Base-by-base conservation (phyloP, 768 basidiomycete genomes). In the Nidularia sp. region DNA sequence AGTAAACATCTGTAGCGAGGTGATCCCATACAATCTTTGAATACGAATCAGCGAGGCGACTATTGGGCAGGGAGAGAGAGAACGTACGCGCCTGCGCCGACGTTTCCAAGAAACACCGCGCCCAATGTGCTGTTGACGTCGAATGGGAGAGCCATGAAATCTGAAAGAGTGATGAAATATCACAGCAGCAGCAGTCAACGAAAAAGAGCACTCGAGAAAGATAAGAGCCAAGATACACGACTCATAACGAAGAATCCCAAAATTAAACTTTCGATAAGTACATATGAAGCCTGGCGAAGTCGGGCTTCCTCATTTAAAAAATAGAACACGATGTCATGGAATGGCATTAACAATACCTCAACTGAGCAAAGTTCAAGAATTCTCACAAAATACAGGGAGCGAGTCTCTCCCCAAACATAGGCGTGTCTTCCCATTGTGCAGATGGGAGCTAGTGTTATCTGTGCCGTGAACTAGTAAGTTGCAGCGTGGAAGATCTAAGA, bases 61-160 rank as follows among this genome's bases (percentile, higher is more conserved):
- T 8, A 12, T 44, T 31, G 6, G 18, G 10, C 7, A 34, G 9
- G 6, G 7, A 22, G 29, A 52, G 5, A 13, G 36, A 9, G 9
- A 25, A 53, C 52, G 10, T 43, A 53, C 52, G 43, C 33, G 9
- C 34, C 34, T 39, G 48, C 52, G 35, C n/a, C 48, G 22, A 49
- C 43, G 35, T 48, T 53, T n/a, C 52, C 52, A 13, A 53, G 31
- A 25, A 53, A 53, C 13, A 53, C 9, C 5, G 48, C 47, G 18
- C 47, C 52, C 15, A 53, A 48, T 7, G 22, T 53, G 18, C 36
- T 51, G 34, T 51, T 34, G n/a, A 51, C 39, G 12, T 34, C 31
- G 8, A 48, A 22, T 47, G 53, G 55, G 35, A 49, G 18, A 13
- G 55, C 47, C 61, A 60, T 60, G 53, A 39, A 9, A 39, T 15